These are phyloP conservation scores for Petunia secreta DNA, from an alignment of 257 asterid species.

Conservation along the genomic window DNA sequence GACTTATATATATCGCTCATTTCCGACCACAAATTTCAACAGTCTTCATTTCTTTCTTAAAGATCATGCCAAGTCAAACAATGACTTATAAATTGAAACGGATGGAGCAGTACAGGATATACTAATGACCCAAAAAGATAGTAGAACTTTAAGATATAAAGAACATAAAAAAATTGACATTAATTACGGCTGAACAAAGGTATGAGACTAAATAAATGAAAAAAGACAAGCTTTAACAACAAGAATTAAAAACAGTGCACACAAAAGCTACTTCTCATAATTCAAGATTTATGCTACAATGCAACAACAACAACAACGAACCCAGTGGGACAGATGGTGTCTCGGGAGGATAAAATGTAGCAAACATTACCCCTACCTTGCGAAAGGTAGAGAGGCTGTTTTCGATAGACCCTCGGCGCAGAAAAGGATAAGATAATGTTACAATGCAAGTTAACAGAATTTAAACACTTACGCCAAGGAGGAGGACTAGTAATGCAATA, in stretches of 20 bases:
- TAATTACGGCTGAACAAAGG: neutral
- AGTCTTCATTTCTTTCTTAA: no score
- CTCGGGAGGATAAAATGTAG: neutral
- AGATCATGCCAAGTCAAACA: no score
- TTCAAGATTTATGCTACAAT: neutral
- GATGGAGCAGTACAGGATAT: neutral
- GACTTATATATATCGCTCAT: no score
- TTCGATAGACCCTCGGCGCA: neutral
- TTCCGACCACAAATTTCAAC: no score
- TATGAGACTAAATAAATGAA: neutral
- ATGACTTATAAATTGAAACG: neutral
- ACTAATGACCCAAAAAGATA: neutral
- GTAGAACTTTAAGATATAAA: neutral
- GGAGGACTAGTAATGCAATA: conserved; percentile 98
- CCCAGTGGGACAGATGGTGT: neutral
- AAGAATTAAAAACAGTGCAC: neutral
- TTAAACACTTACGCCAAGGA: conserved; percentile 82
- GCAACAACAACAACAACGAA: neutral
- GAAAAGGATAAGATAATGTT: neutral
- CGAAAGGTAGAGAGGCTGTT: no score
- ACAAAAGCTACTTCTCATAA: neutral
- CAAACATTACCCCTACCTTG: no score
- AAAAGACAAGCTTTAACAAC: neutral
- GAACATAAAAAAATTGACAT: conserved; percentile 19
- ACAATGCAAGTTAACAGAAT: conserved; percentile 16